Percentiles rank a stretch among this genome's conserved stretches.
Conservation (phyloP, 225 moss, liverwort and hornwort genomes). For the Sphagnum tenellum region DNA sequence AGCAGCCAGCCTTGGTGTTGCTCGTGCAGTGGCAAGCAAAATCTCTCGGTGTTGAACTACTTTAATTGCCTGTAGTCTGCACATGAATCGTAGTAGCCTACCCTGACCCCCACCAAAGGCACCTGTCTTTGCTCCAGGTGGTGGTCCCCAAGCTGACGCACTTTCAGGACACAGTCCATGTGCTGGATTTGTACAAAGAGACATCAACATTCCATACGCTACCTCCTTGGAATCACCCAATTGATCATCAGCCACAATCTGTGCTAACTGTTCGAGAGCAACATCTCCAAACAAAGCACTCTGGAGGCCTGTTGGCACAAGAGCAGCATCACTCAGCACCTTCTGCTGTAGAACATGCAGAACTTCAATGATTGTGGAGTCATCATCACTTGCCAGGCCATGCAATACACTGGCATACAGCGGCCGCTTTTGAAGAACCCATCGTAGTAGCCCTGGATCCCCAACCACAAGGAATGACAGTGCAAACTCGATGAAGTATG, state of each 20-base stretch:
- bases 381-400: slow-evolving; percentile 76
- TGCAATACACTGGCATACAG: slow-evolving; percentile 90
- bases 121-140: slow-evolving; percentile 26
- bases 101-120: slow-evolving; percentile 79
- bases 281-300: slow-evolving; percentile 93
- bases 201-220: slow-evolving; percentile 65
- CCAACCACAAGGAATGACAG: slow-evolving; percentile 79
- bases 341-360: slow-evolving; percentile 68
- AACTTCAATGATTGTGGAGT: slow-evolving; percentile 53
- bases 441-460: slow-evolving; percentile 86
- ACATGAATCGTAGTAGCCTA: slow-evolving; percentile 69
- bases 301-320: slow-evolving; percentile 85
- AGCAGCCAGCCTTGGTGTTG: slow-evolving; percentile 69
- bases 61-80: slow-evolving; percentile 74
- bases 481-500: slow-evolving; percentile 79
- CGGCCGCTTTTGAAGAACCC: slow-evolving; percentile 93
- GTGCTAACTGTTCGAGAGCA: slow-evolving; percentile 88
- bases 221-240: slow-evolving; percentile 56
- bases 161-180: slow-evolving; percentile 87
- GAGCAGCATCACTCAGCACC: slow-evolving; percentile 70
- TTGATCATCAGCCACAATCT: slow-evolving; percentile 62
- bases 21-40: slow-evolving; percentile 58
- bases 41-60: slow-evolving; percentile 66
- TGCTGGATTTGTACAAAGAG: slow-evolving; percentile 89
- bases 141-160: slow-evolving; percentile 40